Evolutionary conservation across 495 filamentous ascomycete species (phyloP).

Genomic region (Acidiella bohemica): DNA sequence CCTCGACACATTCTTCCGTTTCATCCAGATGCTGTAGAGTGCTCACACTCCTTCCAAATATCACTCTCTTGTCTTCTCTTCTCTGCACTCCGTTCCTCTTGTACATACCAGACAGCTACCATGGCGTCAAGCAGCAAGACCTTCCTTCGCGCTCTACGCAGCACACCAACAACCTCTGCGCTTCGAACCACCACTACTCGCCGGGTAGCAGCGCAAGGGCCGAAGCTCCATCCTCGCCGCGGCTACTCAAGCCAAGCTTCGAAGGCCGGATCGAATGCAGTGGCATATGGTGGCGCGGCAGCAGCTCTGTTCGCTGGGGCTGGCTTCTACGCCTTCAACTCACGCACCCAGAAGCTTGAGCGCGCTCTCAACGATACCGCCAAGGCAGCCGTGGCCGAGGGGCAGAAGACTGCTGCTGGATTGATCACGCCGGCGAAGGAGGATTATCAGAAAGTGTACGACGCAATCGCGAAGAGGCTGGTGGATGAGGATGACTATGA

Average conservation of each 20-base stretch:
- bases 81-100: neutral
- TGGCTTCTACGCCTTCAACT: constrained; percentile 53
- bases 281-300: constrained; percentile 40
- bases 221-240: constrained; percentile 53
- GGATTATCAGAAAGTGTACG: constrained; percentile 94
- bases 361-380: neutral
- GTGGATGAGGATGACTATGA: constrained; percentile 91
- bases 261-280: constrained; percentile 34
- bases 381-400: neutral
- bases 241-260: constrained; percentile 61
- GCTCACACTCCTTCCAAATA: too few relatives aligned
- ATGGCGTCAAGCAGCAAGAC: constrained; percentile 11
- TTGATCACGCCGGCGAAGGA: constrained; percentile 60
- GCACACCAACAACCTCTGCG: constrained; percentile 33
- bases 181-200: constrained; percentile 38
- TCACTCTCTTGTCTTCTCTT: too few relatives aligned
- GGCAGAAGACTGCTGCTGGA: constrained; percentile 23
- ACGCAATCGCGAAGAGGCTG: constrained; percentile 63
- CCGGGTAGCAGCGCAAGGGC: constrained; percentile 43
- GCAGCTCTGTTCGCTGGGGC: constrained; percentile 50
- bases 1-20: too few relatives aligned
- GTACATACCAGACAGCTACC: too few relatives aligned
- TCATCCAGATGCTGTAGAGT: too few relatives aligned
- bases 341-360: neutral
- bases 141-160: constrained; percentile 29